Percentiles rank a stretch among this genome's conserved stretches.
phyloP scores from a whole-genome alignment of 2,329 filamentous ascomycete species.

The Penicillium sp. region DNA sequence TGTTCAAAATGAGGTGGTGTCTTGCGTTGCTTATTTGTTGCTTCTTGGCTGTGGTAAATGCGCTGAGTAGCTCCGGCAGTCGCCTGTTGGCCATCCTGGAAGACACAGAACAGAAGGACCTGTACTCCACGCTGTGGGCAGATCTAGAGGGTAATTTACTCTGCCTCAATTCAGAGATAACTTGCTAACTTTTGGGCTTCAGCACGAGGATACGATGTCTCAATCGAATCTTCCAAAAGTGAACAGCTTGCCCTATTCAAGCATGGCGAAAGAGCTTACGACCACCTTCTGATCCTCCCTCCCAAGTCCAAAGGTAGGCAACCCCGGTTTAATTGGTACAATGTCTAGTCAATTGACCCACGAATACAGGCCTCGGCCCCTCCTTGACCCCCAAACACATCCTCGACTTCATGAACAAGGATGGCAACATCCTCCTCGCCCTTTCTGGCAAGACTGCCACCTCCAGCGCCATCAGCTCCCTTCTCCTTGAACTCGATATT shows the following conservation, averaged over 20 bases:
- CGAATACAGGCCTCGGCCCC: slow-evolving; percentile 70
- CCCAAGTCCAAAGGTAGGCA: slow-evolving; percentile 78
- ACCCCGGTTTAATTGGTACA: not conserved
- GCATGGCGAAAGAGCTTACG: slow-evolving; percentile 82
- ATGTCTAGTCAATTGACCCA: slow-evolving; percentile 26
- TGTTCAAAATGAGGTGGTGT: slow-evolving; percentile 68
- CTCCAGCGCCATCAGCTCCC: slow-evolving; percentile 69
- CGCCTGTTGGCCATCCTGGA: slow-evolving; percentile 84
- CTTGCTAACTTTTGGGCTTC: slow-evolving; percentile 15
- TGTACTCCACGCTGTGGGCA: slow-evolving; percentile 72
- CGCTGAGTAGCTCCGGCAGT: slow-evolving; percentile 74
- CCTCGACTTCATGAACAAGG: slow-evolving; percentile 84
- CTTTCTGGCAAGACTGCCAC: slow-evolving; percentile 71
- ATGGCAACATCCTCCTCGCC: slow-evolving; percentile 86
- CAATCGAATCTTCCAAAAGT: slow-evolving; percentile 80
- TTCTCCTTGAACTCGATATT: slow-evolving; percentile 87
- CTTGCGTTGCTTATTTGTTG: slow-evolving; percentile 68
- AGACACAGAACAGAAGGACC: slow-evolving; percentile 72
- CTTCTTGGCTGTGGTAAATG: slow-evolving; percentile 54
- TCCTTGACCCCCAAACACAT: slow-evolving; percentile 81
- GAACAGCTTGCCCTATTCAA: slow-evolving; percentile 74
- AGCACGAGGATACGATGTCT: slow-evolving; percentile 81
- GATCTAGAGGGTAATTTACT: slow-evolving; percentile 46
- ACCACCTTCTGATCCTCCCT: slow-evolving; percentile 86
- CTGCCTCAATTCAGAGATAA: not conserved